A percentile compares a stretch with the other conserved stretches of the same genome.
Evolutionary conservation across 164 flowering plant genomes (phyloP).

Genomic region (Santalum album): DNA sequence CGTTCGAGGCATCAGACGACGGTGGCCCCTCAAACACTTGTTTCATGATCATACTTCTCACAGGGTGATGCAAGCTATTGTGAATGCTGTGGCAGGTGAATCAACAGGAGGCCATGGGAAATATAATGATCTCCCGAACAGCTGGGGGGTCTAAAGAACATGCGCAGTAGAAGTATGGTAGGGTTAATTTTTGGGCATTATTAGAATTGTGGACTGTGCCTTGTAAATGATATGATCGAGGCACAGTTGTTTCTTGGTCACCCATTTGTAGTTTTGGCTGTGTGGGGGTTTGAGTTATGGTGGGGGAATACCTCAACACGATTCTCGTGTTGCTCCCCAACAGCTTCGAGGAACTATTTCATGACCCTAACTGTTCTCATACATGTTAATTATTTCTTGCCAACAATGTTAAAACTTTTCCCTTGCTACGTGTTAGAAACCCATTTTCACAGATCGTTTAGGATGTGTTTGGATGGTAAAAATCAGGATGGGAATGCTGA

Average conservation of each 20-base stretch:
- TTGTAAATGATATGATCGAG: background rate
- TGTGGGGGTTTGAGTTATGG: background rate
- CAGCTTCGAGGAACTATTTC: constrained; percentile 6
- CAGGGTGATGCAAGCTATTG: background rate
- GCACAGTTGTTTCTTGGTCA: constrained; percentile 4
- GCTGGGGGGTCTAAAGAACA: constrained; percentile 15
- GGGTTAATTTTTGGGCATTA: constrained; percentile 2
- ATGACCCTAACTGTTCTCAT: constrained; percentile 14
- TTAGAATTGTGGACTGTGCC: background rate
- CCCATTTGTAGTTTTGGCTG: constrained; percentile 11
- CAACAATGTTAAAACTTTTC: constrained; percentile 2
- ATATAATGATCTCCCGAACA: background rate
- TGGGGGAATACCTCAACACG: constrained; percentile 12
- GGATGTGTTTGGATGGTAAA: no score
- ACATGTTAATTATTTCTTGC: background rate
- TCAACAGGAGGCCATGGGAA: no score
- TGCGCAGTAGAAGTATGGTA: constrained; percentile 4
- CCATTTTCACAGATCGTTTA: no score
- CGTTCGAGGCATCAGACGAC: constrained; percentile 13
- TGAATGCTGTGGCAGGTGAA: no score
- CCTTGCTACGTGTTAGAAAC: no score
- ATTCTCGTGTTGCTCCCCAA: constrained; percentile 23
- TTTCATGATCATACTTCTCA: constrained; percentile 12
- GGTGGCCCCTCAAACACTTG: constrained; percentile 11
- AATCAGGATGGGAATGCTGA: no score